These are phyloP conservation scores for Candida morakotiae DNA, from an alignment of 805 yeast species.

Conservation along the genomic window DNA sequence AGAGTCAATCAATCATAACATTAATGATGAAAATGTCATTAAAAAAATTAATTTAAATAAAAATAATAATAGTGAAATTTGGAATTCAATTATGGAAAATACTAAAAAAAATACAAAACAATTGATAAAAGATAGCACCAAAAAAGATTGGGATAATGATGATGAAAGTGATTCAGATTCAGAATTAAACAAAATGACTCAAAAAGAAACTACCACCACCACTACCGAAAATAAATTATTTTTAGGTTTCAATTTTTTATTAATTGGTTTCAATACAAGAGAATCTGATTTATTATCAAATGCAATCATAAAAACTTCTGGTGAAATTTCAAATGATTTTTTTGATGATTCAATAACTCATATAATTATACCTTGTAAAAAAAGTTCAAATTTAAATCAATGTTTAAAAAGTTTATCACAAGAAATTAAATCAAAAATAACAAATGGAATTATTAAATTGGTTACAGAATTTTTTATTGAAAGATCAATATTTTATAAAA, in stretches of 20 bases:
- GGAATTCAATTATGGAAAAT: slow-evolving; percentile 42
- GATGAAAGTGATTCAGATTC: slow-evolving; percentile 11
- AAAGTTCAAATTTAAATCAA: slow-evolving; percentile 23
- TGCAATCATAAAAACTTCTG: slow-evolving; percentile 46
- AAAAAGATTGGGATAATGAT: slow-evolving; percentile 24
- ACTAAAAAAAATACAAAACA: slow-evolving; percentile 12
- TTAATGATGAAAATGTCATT: background rate
- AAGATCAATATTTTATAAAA: slow-evolving; percentile 58
- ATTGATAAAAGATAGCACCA: slow-evolving; percentile 13
- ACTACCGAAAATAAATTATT: slow-evolving; percentile 27
- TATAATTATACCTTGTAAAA: slow-evolving; percentile 26
- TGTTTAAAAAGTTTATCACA: slow-evolving; percentile 23
- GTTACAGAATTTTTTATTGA: slow-evolving; percentile 83
- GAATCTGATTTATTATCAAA: slow-evolving; percentile 35
- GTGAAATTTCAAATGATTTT: slow-evolving; percentile 20
- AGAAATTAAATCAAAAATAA: slow-evolving; percentile 19
- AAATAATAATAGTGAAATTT: slow-evolving; percentile 27
- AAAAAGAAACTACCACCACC: background rate
- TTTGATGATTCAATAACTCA: slow-evolving; percentile 25
- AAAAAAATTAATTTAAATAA: slow-evolving; percentile 2
- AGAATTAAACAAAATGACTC: slow-evolving; percentile 1
- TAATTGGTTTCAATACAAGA: slow-evolving; percentile 36
- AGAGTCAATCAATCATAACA: slow-evolving; percentile 7
- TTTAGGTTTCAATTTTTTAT: slow-evolving; percentile 35
- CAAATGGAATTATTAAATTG: slow-evolving; percentile 21